Evolutionary conservation across 305 asterid genomes (phyloP).

Genomic region (Plantago lanceolata): DNA sequence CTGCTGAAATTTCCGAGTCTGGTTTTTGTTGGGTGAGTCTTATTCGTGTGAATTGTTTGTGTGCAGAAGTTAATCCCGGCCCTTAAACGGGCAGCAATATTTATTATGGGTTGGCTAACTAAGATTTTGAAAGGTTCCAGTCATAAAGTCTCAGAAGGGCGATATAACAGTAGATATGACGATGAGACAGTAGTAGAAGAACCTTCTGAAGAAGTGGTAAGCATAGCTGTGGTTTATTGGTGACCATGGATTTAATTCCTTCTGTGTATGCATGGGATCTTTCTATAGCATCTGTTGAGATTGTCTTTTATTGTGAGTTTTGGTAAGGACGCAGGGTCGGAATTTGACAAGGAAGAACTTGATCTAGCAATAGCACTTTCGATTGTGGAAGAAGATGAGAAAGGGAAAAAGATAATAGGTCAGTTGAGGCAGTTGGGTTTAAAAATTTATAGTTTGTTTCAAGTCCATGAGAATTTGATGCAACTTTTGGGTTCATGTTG

Average conservation of each 20-base stretch:
- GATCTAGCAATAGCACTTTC: constrained; percentile 86
- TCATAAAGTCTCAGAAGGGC: constrained; percentile 65
- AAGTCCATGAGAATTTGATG: background rate
- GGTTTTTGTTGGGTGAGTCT: background rate
- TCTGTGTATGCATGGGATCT: constrained; percentile 3
- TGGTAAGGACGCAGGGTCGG: constrained; percentile 65
- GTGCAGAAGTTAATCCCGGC: constrained; percentile 30
- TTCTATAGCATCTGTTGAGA: constrained; percentile 17
- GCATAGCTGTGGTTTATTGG: constrained; percentile 17
- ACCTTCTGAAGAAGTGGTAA: constrained; percentile 58
- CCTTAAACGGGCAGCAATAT: constrained; percentile 22
- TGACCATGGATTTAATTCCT: constrained; percentile 4
- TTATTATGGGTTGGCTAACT: constrained; percentile 79
- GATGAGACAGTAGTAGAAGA: constrained; percentile 59
- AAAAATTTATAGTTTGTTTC: background rate
- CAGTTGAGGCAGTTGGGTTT: constrained; percentile 29
- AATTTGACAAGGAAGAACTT: constrained; percentile 79
- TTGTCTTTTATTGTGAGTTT: constrained; percentile 20
- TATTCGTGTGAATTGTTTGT: constrained; percentile 16
- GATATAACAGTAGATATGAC: constrained; percentile 64
- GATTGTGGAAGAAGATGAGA: constrained; percentile 64
- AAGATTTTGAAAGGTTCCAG: constrained; percentile 78
- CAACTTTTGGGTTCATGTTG: background rate
- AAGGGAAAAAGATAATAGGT: constrained; percentile 80
- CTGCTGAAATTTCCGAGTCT: background rate